Conservation (phyloP, 495 filamentous ascomycete species). For the Xylaria castorea region DNA sequence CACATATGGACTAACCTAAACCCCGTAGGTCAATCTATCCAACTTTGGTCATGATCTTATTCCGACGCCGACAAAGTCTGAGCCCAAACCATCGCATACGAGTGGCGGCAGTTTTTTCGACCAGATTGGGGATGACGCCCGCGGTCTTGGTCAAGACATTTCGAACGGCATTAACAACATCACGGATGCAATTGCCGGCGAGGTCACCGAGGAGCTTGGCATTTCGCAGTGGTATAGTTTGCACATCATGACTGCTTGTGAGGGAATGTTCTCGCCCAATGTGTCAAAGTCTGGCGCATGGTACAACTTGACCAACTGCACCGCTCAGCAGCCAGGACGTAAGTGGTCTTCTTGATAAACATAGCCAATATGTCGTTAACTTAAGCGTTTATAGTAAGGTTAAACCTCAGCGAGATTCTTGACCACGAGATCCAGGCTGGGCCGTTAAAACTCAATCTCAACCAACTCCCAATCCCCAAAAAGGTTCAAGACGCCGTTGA, state of each 20-base stretch:
- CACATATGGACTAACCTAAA: conserved; percentile 10
- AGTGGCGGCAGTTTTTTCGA: conserved; percentile 29
- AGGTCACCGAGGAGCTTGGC: conserved; percentile 55
- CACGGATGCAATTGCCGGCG: conserved; percentile 51
- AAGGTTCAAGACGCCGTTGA: conserved; percentile 66
- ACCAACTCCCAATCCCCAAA: conserved; percentile 66
- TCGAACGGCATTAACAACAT: conserved; percentile 46
- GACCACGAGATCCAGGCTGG: conserved; percentile 59
- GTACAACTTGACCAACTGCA: conserved; percentile 68
- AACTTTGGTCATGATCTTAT: conserved; percentile 62
- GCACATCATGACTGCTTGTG: conserved; percentile 73
- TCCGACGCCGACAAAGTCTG: conserved; percentile 35
- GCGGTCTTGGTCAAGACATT: conserved; percentile 40
- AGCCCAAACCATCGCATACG: conserved; percentile 33
- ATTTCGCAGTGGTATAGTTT: conserved; percentile 77
- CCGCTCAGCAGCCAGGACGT: conserved; percentile 61
- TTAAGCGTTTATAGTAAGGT: conserved; percentile 44
- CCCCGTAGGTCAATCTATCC: conserved; percentile 68
- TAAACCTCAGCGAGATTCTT: conserved; percentile 66
- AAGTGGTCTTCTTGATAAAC: conserved; percentile 40
- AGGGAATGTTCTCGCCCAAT: conserved; percentile 64
- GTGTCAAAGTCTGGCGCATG: conserved; percentile 52
- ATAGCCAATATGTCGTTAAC: not conserved
- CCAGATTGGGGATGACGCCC: conserved; percentile 36
- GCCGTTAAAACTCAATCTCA: conserved; percentile 55